Base-by-base conservation (phyloP, 1,139 yeast species). In the Nakaseomyces kungkrabaensis region DNA sequence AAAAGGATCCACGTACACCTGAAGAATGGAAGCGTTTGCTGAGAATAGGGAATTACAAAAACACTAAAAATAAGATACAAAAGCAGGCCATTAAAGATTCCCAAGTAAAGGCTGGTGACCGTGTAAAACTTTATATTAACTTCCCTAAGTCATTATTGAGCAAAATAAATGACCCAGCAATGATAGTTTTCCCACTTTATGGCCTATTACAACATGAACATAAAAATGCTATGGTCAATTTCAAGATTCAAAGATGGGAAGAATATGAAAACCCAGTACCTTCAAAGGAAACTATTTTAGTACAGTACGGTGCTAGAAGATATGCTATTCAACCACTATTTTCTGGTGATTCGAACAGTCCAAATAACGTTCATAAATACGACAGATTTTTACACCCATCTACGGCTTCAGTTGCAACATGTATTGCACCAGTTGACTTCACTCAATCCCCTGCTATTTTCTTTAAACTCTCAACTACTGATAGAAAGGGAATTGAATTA, bases 301-400 rank as follows among this genome's bases (percentile, higher is more conserved):
- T 87, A 13, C 97, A 92, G 69, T 89, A 89, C 63, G 99, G 98
- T 25, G 88, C 92, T 48, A 81, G 98, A 68, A 78, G 98, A 61
- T 82, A 87, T 66, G 74, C 79, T n/a, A 85, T 92, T 48, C 75
- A 80, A 51, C 99, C 99, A 17, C 64, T 86, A 42, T 90, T 85
- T 71, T 87, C 94, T 49, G 88, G 85, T 59, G 84, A 83, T 8
- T 76, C 88, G 10, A 83, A 81, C 60, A 81, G 82, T 52, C 72
- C 88, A 47, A 90, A 90, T 66, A 86, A 88, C 60, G 96, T 90
- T 33, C 90, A 88, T 68, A 90, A 88, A 66, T 82, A 77, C 61
- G 95, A 88, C 65, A 78, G 87, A 60, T 92, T 84, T 66, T 76
- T 87, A 53, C 96, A 89, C 61, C 82, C 80, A 44, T 95, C 94